Evolutionary conservation across 164 flowering plant genomes (phyloP), one percentile per base, ranked within the genome.

Genomic region (Aristolochia fimbriata): DNA sequence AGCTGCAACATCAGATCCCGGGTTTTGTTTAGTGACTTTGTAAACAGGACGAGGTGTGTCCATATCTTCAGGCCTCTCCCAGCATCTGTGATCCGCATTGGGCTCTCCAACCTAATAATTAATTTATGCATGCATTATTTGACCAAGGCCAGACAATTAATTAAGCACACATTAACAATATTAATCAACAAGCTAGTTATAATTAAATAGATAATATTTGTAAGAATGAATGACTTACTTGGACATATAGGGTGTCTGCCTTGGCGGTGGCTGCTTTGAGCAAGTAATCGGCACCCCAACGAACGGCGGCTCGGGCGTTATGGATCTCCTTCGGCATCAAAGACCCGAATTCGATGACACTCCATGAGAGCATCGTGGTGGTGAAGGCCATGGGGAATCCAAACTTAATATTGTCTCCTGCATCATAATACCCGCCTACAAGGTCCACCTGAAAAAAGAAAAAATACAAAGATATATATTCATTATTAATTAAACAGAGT

Each of bases 61-160:
- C 88, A 87, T 84, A 71, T 87, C 91, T 62, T 85, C 95, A 0
- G 91, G 95, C 1, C 91, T 74, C 74, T 85, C 88, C 95, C 95
- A 87, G 50, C 91, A 87, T 27, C 73, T 68, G 61, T 87, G 91
- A 68, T 87, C 95, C 0, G 43, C 51, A 59, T 83, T 80, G 21
- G 74, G 84, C 61, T 85, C 87, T 63, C 95, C 95, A 9, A 87
- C 87, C 87, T 86, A 21, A 45, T n/a, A n/a, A n/a, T n/a, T 27
- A 27, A 27, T 27, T 33, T 1, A 27, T 27, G 30, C 30, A 27
- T 2, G 30, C 30, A 27, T n/a, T n/a, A n/a, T n/a, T n/a, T n/a
- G n/a, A n/a, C n/a, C n/a, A n/a, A n/a, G n/a, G n/a, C n/a, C n/a
- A n/a, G n/a, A n/a, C n/a, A n/a, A n/a, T n/a, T n/a, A n/a, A n/a